Evolutionary conservation across 352 stramenopile genomes (phyloP).

Genomic region (Globisporangium spiculum): DNA sequence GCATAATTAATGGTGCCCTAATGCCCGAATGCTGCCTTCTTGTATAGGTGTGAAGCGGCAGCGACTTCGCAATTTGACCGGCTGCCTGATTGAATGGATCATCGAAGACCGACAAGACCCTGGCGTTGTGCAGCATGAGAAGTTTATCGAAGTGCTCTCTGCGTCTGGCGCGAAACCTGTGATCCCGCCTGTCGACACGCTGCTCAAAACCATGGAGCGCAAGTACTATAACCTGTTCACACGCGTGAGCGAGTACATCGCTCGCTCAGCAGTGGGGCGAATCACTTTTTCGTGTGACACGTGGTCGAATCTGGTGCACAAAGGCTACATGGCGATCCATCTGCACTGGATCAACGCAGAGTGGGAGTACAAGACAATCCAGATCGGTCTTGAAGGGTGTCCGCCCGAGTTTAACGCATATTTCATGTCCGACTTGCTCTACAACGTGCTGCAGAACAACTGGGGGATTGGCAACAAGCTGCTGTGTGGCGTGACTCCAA

Average conservation of each 20-base stretch:
- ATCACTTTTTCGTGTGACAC: conserved; percentile 81
- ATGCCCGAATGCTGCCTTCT: background rate
- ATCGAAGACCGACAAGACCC: conserved; percentile 71
- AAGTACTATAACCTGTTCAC: conserved; percentile 74
- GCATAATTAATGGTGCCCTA: background rate
- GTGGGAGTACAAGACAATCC: conserved; percentile 83
- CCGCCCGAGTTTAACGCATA: conserved; percentile 68
- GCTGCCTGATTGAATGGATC: conserved; percentile 68
- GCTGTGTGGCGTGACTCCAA: conserved; percentile 66
- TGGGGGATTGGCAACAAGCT: conserved; percentile 72
- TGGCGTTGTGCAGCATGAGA: conserved; percentile 59
- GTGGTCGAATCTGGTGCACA: conserved; percentile 66
- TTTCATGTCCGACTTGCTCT: conserved; percentile 77
- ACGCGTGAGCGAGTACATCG: conserved; percentile 71
- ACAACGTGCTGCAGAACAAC: conserved; percentile 78
- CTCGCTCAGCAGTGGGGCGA: conserved; percentile 61
- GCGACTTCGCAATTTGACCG: conserved; percentile 56
- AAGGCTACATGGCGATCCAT: conserved; percentile 74
- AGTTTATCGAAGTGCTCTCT: conserved; percentile 66
- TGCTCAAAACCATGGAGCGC: conserved; percentile 70
- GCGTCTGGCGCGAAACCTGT: conserved; percentile 43
- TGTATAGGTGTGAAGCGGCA: conserved; percentile 60
- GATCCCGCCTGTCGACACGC: conserved; percentile 44
- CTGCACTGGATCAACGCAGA: conserved; percentile 83
- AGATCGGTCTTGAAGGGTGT: conserved; percentile 70